phyloP scores from a whole-genome alignment of 495 filamentous ascomycete genomes.

The Talaromyces thailandensis region DNA sequence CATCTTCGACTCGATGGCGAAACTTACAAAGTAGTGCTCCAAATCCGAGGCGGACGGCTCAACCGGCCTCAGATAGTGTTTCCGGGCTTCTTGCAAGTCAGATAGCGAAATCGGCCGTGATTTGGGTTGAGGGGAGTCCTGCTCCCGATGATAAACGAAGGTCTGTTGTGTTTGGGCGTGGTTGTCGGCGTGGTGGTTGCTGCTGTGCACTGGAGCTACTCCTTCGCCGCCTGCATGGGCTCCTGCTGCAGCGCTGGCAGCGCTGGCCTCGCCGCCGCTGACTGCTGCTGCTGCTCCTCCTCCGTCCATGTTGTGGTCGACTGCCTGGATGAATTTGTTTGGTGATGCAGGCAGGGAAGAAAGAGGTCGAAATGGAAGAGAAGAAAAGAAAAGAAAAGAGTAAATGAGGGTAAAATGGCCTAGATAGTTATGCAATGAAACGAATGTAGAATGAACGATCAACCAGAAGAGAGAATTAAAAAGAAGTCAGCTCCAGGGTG shows the following conservation, averaged over 20 bases:
- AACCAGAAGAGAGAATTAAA: neutral
- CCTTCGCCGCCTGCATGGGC: slow-evolving; percentile 7
- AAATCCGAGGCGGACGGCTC: slow-evolving; percentile 14
- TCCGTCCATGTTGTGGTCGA: slow-evolving; percentile 4
- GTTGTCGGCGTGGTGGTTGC: slow-evolving; percentile 5
- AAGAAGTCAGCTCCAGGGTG: neutral
- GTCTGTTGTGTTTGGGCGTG: slow-evolving; percentile 11
- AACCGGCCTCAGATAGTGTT: neutral
- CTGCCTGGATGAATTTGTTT: neutral
- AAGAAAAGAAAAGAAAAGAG: neutral
- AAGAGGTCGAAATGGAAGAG: neutral
- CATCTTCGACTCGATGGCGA: neutral
- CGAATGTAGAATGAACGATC: neutral
- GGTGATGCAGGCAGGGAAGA: too few species aligned
- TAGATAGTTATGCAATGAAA: neutral
- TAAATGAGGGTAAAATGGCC: neutral
- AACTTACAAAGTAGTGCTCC: slow-evolving; percentile 37
- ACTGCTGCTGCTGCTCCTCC: slow-evolving; percentile 8
- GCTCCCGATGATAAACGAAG: slow-evolving; percentile 14
- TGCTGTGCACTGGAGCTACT: slow-evolving; percentile 19
- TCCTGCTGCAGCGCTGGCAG: slow-evolving; percentile 9
- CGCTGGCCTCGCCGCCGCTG: slow-evolving; percentile 9
- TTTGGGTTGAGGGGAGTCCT: slow-evolving; percentile 13
- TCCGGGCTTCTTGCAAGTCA: slow-evolving; percentile 25
- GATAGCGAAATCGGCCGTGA: slow-evolving; percentile 12